Percentiles rank a stretch among this genome's conserved stretches.
These are phyloP conservation scores for Tetrastigma voinierianum DNA, from an alignment of 164 flowering plant genomes.

Conservation along the genomic window DNA sequence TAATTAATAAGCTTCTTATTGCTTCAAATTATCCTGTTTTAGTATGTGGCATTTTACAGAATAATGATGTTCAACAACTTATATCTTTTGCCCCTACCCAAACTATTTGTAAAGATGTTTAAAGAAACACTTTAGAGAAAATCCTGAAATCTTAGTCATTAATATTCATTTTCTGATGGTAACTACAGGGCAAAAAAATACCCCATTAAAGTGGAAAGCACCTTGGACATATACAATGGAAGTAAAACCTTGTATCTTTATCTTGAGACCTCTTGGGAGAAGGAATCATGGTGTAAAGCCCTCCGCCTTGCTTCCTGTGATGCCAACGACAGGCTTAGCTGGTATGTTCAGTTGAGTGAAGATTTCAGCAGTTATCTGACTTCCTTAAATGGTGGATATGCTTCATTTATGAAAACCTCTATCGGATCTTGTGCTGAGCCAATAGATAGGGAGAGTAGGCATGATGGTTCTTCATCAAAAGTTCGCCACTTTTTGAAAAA, in stretches of 20 bases:
- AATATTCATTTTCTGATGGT: background rate
- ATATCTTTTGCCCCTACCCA: background rate
- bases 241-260: slow-evolving; percentile 56
- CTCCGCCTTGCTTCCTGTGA: slow-evolving; percentile 79
- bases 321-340: slow-evolving; percentile 42
- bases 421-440: slow-evolving; percentile 37
- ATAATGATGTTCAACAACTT: background rate
- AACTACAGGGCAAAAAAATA: slow-evolving; percentile 79
- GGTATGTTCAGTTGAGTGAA: slow-evolving; percentile 46
- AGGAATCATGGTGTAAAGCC: slow-evolving; percentile 97
- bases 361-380: slow-evolving; percentile 66
- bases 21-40: too few relatives aligned
- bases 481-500: slow-evolving; percentile 69
- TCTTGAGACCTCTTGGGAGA: slow-evolving; percentile 92
- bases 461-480: slow-evolving; percentile 74
- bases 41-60: too few relatives aligned
- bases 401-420: slow-evolving; percentile 68
- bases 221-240: slow-evolving; percentile 50
- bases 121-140: background rate
- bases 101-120: background rate
- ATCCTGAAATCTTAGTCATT: background rate
- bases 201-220: slow-evolving; percentile 77
- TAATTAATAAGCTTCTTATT: too few relatives aligned
- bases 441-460: slow-evolving; percentile 33
- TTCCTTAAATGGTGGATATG: slow-evolving; percentile 65